A percentile compares a stretch with the other conserved stretches of the same genome.
Evolutionary conservation across 208 protist species (phyloP).

Genomic region (Crithidia sp.): DNA sequence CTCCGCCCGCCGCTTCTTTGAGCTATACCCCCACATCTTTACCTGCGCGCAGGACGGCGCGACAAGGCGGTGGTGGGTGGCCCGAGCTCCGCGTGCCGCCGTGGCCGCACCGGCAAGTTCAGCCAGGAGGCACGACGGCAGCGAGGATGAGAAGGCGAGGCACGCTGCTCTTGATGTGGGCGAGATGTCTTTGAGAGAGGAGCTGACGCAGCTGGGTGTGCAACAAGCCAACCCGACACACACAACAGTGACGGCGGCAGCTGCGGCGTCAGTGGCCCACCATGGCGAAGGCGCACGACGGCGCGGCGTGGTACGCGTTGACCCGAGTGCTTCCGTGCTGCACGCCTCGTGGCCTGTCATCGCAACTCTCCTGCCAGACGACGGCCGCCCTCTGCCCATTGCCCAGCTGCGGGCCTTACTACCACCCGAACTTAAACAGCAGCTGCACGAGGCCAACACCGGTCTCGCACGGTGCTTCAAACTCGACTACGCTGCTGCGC

Average conservation of each 20-base stretch:
- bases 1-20: constrained; percentile 61
- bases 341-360: constrained; percentile 13
- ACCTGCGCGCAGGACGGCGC: constrained; percentile 21
- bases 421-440: constrained; percentile 26
- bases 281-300: not conserved
- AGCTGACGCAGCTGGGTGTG: constrained; percentile 13
- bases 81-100: not conserved
- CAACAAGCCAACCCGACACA: not conserved
- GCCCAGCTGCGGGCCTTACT: constrained; percentile 32
- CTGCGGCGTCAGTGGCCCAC: no score
- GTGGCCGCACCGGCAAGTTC: not conserved
- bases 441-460: constrained; percentile 19
- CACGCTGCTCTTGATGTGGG: constrained; percentile 18
- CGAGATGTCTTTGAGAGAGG: constrained; percentile 30
- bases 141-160: not conserved
- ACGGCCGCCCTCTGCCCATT: constrained; percentile 31
- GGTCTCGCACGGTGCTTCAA: constrained; percentile 59
- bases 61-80: constrained; percentile 51
- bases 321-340: no score
- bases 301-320: not conserved
- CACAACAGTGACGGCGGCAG: not conserved
- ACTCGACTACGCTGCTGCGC: constrained; percentile 17
- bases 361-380: constrained; percentile 18
- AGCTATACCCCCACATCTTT: constrained; percentile 57
- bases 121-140: no score